Percentiles rank a stretch among this genome's conserved stretches.
Evolutionary conservation across 2,329 filamentous ascomycete genomes (phyloP).

Genomic region (Raffaelea ambrosiae): DNA sequence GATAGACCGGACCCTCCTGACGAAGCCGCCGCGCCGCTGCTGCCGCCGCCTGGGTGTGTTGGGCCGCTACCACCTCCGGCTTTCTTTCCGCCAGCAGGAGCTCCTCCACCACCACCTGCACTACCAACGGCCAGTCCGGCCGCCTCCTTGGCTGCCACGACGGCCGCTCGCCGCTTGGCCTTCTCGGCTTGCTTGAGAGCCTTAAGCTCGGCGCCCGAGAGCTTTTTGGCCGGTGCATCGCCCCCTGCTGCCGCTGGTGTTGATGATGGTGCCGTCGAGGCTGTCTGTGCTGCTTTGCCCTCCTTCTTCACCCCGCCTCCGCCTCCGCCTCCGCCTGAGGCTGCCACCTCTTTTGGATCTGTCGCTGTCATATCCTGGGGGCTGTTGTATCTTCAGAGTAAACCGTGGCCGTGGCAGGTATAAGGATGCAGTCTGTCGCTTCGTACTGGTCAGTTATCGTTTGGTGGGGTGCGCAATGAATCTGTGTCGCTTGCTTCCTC

Average conservation of each 20-base stretch:
- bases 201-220: slow-evolving; percentile 74
- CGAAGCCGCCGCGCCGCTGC: neutral
- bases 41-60: no score
- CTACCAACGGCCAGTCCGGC: slow-evolving; percentile 27
- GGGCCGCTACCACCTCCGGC: neutral
- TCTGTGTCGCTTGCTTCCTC: no score
- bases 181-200: slow-evolving; percentile 88
- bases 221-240: slow-evolving; percentile 37
- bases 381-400: no score
- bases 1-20: neutral
- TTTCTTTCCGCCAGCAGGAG: no score
- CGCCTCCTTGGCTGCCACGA: slow-evolving; percentile 46
- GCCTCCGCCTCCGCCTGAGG: neutral
- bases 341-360: neutral
- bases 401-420: no score
- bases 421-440: no score
- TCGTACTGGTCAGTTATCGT: no score
- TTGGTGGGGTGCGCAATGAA: no score
- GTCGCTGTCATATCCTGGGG: slow-evolving; percentile 1
- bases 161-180: slow-evolving; percentile 69
- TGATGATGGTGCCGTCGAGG: neutral
- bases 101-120: slow-evolving; percentile 29
- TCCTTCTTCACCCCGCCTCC: neutral
- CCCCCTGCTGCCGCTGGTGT: neutral
- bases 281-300: neutral